Conservation (phyloP, 208 protist species). For the Crithidia sp. region DNA sequence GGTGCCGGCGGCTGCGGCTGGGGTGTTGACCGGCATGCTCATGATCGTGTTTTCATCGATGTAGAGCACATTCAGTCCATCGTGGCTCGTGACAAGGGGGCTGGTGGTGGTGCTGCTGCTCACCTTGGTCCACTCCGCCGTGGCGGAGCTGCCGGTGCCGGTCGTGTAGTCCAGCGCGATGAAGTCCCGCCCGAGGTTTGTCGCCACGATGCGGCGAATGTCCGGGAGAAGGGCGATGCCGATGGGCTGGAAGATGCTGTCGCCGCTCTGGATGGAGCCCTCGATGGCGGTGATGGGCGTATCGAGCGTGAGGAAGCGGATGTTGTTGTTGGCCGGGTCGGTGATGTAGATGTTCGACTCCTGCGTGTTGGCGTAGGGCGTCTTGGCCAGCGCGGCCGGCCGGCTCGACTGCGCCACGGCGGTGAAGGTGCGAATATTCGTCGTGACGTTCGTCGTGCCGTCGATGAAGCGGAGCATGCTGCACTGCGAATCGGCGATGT, state of each 20-base stretch:
- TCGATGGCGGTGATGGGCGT: constrained; percentile 12
- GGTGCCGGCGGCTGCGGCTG: background rate
- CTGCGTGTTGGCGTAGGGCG: constrained; percentile 13
- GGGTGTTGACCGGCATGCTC: constrained; percentile 17
- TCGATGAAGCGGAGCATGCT: constrained; percentile 56
- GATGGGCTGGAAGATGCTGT: constrained; percentile 15
- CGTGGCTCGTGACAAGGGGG: constrained; percentile 13
- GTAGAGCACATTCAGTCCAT: constrained; percentile 25
- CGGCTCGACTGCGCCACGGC: background rate
- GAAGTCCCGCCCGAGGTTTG: constrained; percentile 6
- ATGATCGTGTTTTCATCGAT: constrained; percentile 7
- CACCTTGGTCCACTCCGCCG: constrained; percentile 14
- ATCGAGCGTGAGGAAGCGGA: constrained; percentile 18
- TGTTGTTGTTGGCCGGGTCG: constrained; percentile 14
- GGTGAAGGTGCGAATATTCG: constrained; percentile 23
- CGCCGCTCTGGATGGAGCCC: constrained; percentile 8
- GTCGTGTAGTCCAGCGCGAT: constrained; percentile 17
- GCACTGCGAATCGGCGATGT: constrained; percentile 66
- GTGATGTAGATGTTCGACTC: constrained; percentile 21
- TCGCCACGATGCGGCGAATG: constrained; percentile 15
- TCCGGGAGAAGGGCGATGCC: constrained; percentile 15
- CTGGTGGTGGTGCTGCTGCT: background rate
- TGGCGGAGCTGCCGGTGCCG: background rate
- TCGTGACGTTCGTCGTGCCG: constrained; percentile 25
- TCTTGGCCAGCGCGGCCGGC: constrained; percentile 11